These are phyloP conservation scores for Sporothrix pallida DNA, from an alignment of 2,329 filamentous ascomycete genomes.

Conservation along the genomic window DNA sequence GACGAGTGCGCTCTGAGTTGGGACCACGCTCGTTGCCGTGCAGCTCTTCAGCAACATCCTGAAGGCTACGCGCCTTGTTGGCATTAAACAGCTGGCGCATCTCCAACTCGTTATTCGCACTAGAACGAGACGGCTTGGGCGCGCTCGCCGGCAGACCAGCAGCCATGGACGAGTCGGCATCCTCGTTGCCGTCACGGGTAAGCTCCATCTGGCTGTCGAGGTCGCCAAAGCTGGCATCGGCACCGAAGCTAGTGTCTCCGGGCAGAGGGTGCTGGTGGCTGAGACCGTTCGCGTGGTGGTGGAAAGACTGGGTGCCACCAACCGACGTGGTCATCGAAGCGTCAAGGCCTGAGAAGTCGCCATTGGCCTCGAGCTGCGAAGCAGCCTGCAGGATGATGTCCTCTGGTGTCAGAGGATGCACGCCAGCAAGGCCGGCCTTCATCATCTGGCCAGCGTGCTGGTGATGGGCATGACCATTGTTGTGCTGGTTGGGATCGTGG, in stretches of 20 bases:
- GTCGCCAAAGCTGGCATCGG: constrained; percentile 62
- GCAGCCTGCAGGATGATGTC: constrained; percentile 65
- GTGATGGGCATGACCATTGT: constrained; percentile 53
- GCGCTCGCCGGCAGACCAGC: constrained; percentile 49
- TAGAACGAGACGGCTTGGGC: constrained; percentile 67
- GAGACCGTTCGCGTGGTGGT: constrained; percentile 43
- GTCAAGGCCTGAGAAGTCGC: constrained; percentile 55
- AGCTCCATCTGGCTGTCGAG: constrained; percentile 63
- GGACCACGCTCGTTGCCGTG: constrained; percentile 80
- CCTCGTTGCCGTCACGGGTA: constrained; percentile 64
- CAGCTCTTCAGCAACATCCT: constrained; percentile 75
- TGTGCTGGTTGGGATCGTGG: constrained; percentile 49
- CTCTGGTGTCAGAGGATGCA: constrained; percentile 60
- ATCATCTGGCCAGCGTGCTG: constrained; percentile 52
- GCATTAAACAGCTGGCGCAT: constrained; percentile 75
- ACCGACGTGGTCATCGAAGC: constrained; percentile 56
- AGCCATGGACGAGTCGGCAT: constrained; percentile 57
- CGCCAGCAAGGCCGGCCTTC: constrained; percentile 35
- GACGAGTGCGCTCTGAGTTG: constrained; percentile 81
- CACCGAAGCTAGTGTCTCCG: constrained; percentile 59
- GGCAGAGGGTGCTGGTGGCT: constrained; percentile 61
- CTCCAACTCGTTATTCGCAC: constrained; percentile 80
- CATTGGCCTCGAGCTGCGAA: constrained; percentile 59
- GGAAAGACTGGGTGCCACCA: constrained; percentile 50
- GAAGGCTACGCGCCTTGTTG: constrained; percentile 70